Evolutionary conservation across 2,329 filamentous ascomycete genomes (phyloP), one percentile per base, ranked within the genome.

Genomic region (Cladophialophora carrionii): DNA sequence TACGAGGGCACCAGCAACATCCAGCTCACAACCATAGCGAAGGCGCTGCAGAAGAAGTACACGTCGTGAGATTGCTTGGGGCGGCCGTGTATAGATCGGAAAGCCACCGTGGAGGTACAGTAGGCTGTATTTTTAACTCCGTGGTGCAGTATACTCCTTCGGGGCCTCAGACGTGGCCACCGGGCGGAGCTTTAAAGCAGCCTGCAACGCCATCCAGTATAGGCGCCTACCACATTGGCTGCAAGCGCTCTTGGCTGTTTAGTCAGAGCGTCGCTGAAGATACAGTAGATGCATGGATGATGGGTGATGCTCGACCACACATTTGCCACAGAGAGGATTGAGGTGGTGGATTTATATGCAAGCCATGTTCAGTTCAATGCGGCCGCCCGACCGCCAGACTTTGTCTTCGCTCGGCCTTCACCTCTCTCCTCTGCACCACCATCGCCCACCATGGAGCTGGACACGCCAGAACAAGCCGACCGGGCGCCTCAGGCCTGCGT

Each of bases 1-100:
- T 97, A 97, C 77, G 94, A 97, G 82, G 95, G 95, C 37, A 84
- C 82, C 60, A 84, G 82, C 76, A 89, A 89, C 72, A 89, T 89
- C 70, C 87, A 89, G 76, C 74, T 90, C 72, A 85, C 84, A 73
- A 91, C 88, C 3, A 90, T 91, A 77, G 88, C 87, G 32, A 89
- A 88, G 80, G 73, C 87, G 70, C 75, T 90, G 76, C 88, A 90
- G 79, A 88, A 86, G 79, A 80, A 87, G 74, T 91, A 90, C 74
- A 89, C 87, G 24, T 79, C 78, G 68, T 88, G 59, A 66, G 56
- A 12, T 53, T 12, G 12, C 8, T 17, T 14, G 10, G 12, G 46
- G 26, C 26, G 20, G 20, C 29, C 55, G 41, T 48, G 56, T 49
- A 34, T 58, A 58, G 43, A 34, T 60, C 31, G 48, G 48, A 32